Evolutionary conservation across 176 grass and related monocot genomes (phyloP), one percentile per base, ranked within the genome.

Genomic region (Oryza rufipogon): DNA sequence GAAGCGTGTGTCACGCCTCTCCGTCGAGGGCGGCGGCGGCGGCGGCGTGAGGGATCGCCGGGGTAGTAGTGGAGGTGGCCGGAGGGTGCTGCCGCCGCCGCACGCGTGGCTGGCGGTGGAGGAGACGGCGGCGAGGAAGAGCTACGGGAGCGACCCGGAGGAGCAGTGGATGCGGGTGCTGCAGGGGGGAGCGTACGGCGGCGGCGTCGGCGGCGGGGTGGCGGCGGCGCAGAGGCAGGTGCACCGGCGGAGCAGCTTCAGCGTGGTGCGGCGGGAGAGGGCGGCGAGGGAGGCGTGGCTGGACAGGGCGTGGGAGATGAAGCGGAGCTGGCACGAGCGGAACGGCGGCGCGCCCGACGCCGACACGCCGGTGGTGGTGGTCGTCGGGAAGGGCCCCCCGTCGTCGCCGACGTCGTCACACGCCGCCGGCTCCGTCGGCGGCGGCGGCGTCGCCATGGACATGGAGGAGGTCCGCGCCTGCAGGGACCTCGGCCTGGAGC

Each of bases 401-500:
- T 41, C 39, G 25, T 71, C 66, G 52, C 38, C 52, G 45, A 77
- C 42, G 0, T 61, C 42, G 0, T 61, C 73, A 0, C 38, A 76
- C 10, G 16, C 16, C 6, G 64, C 74, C 15, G 73, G 64, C 4
- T 41, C 63, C 0, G 82, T 54, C 7, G 81, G 68, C 32, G 79
- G 41, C 28, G 89, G 71, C 22, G 87, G 77, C 61, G 68, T 85
- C 41, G 90, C 88, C 66, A 95, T 95, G 93, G 90, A 95, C 86
- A 80, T 95, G 85, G 90, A 90, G 76, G 93, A 95, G 88, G 88
- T 95, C 75, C 88, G 73, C 14, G 93, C 90, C 49, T 95, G 93
- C 86, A 79, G 87, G 39, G 93, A 95, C 76, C 90, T 95, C 49
- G 93, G 93, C 7, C 75, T 95, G 0, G 90, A 88, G 67, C 88